Base-by-base conservation (phyloP, 1,284 basidiomycete genomes). In the Testicularia cyperi region DNA sequence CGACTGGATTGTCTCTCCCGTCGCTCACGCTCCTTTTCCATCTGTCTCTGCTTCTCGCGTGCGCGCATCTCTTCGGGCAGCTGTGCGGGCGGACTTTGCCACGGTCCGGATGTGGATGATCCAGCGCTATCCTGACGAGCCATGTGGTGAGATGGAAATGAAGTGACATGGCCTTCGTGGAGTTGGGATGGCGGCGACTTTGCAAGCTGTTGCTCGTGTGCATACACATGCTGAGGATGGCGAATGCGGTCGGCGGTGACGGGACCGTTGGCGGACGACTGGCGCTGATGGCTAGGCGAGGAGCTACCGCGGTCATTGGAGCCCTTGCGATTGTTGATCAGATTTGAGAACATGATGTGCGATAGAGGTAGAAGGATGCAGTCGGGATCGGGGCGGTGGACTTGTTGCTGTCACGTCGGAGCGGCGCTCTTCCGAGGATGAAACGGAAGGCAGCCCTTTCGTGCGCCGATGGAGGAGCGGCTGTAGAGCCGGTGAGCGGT, bases 11-110 rank as follows among this genome's bases (percentile, higher is more conserved):
- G 60, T 16, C 55, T 40, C 30, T 58, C 41, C 7, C 55, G 46
- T 18, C 49, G 43, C 21, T 61, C 46, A 16, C 46, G 40, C 32
- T 65, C 62, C 19, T 52, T 33, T n/a, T 62, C 57, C 8, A 31
- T 40, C 42, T 62, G 58, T 10, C 45, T 38, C 27, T 62, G 45
- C 46, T 43, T 57, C 34, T 65, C 63, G 2, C 58, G 22, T 6
- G 63, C 63, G 15, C 58, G 40, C 49, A 65, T 54, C 45, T 65
- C 63, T 25, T 65, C 63, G 13, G 63, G 63, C 1, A 65, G 53
- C 31, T 64, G 61, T n/a, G 61, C 49, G 12, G 61, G 46, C 4
- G 61, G 57, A 26, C 52, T 49, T 24, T 45, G 49, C 37, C 37
- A 56, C n/a, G 29, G 37, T n/a, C 38, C 38, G 4, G 36, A 46